phyloP scores from a whole-genome alignment of 805 yeast species.

The Yarrowia sp. region DNA sequence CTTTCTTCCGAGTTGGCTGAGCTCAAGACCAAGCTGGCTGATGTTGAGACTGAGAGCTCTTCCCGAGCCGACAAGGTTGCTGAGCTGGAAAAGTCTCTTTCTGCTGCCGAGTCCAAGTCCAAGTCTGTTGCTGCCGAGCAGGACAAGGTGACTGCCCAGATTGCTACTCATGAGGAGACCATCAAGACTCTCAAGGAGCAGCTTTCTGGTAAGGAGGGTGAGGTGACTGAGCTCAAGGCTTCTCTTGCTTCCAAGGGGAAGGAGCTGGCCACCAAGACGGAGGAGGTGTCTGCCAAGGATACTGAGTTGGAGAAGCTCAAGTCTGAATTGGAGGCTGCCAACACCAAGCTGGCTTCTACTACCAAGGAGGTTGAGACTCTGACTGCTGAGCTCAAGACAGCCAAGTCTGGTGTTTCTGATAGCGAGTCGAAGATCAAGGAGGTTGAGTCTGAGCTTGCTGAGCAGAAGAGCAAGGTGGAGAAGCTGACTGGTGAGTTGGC shows the following conservation, averaged over 20 bases:
- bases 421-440: constrained; percentile 26
- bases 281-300: constrained; percentile 41
- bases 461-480: constrained; percentile 8
- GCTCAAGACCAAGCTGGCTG: constrained; percentile 34
- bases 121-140: constrained; percentile 9
- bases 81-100: constrained; percentile 6
- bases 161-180: neutral
- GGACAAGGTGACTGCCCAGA: neutral
- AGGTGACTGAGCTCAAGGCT: neutral
- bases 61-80: neutral
- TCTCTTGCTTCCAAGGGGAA: neutral
- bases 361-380: constrained; percentile 16
- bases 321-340: constrained; percentile 28
- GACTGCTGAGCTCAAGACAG: neutral
- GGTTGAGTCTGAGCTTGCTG: constrained; percentile 17
- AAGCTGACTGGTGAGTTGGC: neutral
- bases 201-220: neutral
- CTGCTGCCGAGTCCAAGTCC: neutral
- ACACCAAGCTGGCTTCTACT: constrained; percentile 14
- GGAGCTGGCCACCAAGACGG: constrained; percentile 5
- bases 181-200: neutral
- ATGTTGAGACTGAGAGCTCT: constrained; percentile 4
- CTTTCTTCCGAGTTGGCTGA: constrained; percentile 29
- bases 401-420: constrained; percentile 27
- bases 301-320: constrained; percentile 44